Evolutionary conservation across 2,329 filamentous ascomycete species (phyloP).

Genomic region (Cercospora citrullina): DNA sequence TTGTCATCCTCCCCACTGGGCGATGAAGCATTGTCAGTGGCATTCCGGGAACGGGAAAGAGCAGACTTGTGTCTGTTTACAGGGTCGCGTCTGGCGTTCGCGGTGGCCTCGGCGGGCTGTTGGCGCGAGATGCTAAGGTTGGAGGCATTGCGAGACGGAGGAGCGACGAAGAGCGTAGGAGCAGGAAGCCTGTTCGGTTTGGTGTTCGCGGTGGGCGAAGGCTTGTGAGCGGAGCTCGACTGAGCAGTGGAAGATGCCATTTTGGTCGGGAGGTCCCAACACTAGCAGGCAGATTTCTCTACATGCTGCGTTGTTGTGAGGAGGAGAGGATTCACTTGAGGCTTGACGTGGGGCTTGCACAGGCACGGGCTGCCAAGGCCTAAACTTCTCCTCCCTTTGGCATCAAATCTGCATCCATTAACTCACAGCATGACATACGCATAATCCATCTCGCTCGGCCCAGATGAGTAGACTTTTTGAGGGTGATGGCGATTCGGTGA

Average conservation of each 20-base stretch:
- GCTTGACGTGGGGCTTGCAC: slow-evolving; percentile 1
- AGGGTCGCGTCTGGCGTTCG: slow-evolving; percentile 26
- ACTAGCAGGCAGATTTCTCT: neutral
- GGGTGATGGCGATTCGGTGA: neutral
- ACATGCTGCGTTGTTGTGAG: neutral
- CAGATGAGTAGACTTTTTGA: too few species aligned
- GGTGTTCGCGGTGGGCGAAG: slow-evolving; percentile 36
- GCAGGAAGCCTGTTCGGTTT: slow-evolving; percentile 63
- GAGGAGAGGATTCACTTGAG: slow-evolving; percentile 3
- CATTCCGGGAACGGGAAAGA: slow-evolving; percentile 19
- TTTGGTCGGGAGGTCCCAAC: neutral
- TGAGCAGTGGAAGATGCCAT: slow-evolving; percentile 10
- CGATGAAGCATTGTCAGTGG: neutral
- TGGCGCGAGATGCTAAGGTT: slow-evolving; percentile 47
- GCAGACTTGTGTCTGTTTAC: slow-evolving; percentile 29
- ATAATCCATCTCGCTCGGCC: too few species aligned
- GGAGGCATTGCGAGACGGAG: slow-evolving; percentile 73
- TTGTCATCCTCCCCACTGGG: slow-evolving; percentile 19
- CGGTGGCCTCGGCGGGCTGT: slow-evolving; percentile 23
- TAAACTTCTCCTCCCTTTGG: neutral
- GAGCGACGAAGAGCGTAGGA: slow-evolving; percentile 76
- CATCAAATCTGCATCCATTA: neutral
- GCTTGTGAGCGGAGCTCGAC: slow-evolving; percentile 21
- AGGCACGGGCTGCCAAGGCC: neutral
- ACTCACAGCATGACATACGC: neutral